Evolutionary conservation across 495 filamentous ascomycete species (phyloP), one percentile per base, ranked within the genome.

Genomic region (Bryoglossum gracile): DNA sequence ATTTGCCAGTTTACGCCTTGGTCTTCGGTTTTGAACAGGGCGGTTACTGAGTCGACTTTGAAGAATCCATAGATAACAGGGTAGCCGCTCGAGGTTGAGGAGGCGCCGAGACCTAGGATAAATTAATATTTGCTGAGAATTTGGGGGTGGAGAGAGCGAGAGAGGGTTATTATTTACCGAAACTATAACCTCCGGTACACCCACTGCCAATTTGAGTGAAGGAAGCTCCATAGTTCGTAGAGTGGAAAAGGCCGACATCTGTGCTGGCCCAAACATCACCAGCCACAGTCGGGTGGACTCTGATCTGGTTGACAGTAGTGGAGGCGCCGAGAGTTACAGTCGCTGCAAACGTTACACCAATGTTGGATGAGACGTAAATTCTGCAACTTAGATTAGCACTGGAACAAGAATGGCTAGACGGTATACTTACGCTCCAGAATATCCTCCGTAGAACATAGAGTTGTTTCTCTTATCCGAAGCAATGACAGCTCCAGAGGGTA

Each of bases 241-340:
- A 73, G 48, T 70, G 68, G 66, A 74, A 77, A 39, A 81, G 59
- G 21, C 77, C 77, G 1, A 35, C 56, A 30, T 75, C 63, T n/a
- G 75, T 78, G 34, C 70, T 72, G 11, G 70, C 68, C 67, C 65
- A 78, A 14, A 81, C 60, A 48, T 77, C 71, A 25, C 77, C 77
- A 0, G 72, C 66, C 4, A 62, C 58, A 16, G 60, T 60, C 14
- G 74, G 75, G 47, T 77, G 69, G 1, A 70, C 69, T 8, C 57
- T 64, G n/a, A 79, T 70, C 26, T 71, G 70, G 19, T 68, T 67
- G 43, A 75, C 64, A 0, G 64, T 51, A 8, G 60, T 65, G 13
- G 65, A 60, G 43, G 61, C 58, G n/a, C 56, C 59, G n/a, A 74
- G 47, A 3, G 61, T 46, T 0, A 58, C 63, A 0, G 59, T 57